Base-by-base conservation (phyloP, 108 stramenopile species). In the Pelagomonas calceolata region DNA sequence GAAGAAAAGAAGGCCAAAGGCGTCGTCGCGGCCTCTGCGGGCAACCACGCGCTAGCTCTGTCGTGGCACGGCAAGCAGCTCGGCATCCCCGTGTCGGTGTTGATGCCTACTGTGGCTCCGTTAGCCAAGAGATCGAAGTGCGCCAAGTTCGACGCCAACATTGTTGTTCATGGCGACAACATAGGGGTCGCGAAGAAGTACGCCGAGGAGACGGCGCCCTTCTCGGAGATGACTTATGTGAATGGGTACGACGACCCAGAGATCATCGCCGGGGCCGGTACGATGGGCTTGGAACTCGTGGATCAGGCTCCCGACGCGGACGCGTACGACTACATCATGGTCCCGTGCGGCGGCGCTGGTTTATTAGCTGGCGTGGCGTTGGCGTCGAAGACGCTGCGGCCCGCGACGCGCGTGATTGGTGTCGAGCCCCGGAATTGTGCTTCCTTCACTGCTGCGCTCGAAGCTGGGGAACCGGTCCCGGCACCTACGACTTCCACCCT, bases 231-330 rank as follows among this genome's bases (percentile, higher is more conserved):
- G 46, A 78, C 77, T 29, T 97, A 97, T 76, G 75, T 97, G 21
- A 97, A 97, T 75, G 96, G 96, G 0, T 98, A 98, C 78, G 95
- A 98, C 82, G 93, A 98, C 79, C 90, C 90, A n/a, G 80, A 91
- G 44, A 94, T 98, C 79, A 78, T 94, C 31, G 96, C 96, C 4
- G 96, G 96, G 32, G 96, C 96, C 4, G 96, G 96, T 34, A 95
- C 96, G n/a, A 92, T 98, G 65, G 96, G 95, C 4, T 88, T 94
- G 32, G 96, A 97, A 82, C 91, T 97, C 44, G 80, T 94, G 17
- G 94, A 97, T 75, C 93, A 97, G 75, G 15, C 34, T 4, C 68
- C 26, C 60, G 26, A 4, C 17, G 94, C 94, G 16, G 92, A 94
- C 17, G 81, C 89, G 68, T 92, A 94, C 15, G 95, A 96, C 79